Percentiles rank a stretch among this genome's conserved stretches.
Conservation (phyloP, 495 filamentous ascomycete genomes). For the Sphaerosporella brunnea region DNA sequence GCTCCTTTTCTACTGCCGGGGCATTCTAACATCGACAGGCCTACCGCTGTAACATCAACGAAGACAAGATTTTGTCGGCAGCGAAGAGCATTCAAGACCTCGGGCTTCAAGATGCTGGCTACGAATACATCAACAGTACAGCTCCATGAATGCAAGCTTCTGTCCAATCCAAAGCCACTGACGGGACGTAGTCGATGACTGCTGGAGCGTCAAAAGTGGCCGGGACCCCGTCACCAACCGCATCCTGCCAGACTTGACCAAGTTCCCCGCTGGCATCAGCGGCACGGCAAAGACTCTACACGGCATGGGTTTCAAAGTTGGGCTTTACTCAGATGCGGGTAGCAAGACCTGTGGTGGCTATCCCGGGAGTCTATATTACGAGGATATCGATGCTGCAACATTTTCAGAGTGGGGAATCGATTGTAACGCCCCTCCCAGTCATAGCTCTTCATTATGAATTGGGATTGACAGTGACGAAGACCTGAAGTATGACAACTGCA, state of each 20-base stretch:
- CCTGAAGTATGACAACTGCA: slow-evolving; percentile 58
- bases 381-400: slow-evolving; percentile 41
- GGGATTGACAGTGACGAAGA: slow-evolving; percentile 29
- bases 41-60: slow-evolving; percentile 39
- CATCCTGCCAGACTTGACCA: slow-evolving; percentile 37
- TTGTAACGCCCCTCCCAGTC: slow-evolving; percentile 24
- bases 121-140: slow-evolving; percentile 32
- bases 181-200: slow-evolving; percentile 47
- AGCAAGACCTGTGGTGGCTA: slow-evolving; percentile 45
- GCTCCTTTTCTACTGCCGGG: no score
- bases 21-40: no score
- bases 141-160: no score
- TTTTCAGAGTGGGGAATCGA: slow-evolving; percentile 52
- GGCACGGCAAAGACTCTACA: slow-evolving; percentile 41
- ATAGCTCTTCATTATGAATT: background rate
- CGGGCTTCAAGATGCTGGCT: slow-evolving; percentile 45
- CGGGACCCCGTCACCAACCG: slow-evolving; percentile 33
- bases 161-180: no score
- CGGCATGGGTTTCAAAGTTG: slow-evolving; percentile 42
- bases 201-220: slow-evolving; percentile 40
- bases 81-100: slow-evolving; percentile 34
- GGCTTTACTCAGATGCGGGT: slow-evolving; percentile 49
- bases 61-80: slow-evolving; percentile 34
- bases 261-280: slow-evolving; percentile 48
- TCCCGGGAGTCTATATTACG: slow-evolving; percentile 43